Base-by-base conservation (phyloP, 2,329 filamentous ascomycete genomes). In the Simplicillium sp. region DNA sequence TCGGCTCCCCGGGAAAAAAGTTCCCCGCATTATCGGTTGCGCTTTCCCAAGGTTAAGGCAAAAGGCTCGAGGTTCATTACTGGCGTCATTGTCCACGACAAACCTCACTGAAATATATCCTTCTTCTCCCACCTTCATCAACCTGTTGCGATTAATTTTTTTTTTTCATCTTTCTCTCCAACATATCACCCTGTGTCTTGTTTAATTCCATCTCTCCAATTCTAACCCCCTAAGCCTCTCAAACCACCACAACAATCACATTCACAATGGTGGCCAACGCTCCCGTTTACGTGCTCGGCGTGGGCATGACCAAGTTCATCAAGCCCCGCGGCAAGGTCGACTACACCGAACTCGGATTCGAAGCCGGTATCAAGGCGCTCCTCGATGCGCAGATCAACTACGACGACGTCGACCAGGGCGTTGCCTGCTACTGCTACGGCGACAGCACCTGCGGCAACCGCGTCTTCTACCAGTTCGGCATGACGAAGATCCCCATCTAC, bases 261-360 rank as follows among this genome's bases (percentile, higher is more conserved):
- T 37, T 62, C 62, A 54, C 68, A 68, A 49, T 25, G 20, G 58
- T 25, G 20, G 58, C 65, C 51, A 73, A 71, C 53, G 62, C 68
- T 40, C 70, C 72, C 44, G 70, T 70, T 71, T 97, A 97, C 72
- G 86, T 97, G 58, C 80, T 97, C 46, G 90, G 90, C 70, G 92
- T 97, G 52, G 90, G 90, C 68, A 92, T 97, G 87, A 97, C 90
- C 67, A 94, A 94, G 67, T 97, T 97, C 76, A 90, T 96, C 77
- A 96, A 96, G 71, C 89, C 89, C 34, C 80, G 89, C 42, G 87
- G 87, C 59, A 90, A 90, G 61, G 85, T 94, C 49, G 88, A 95
- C 68, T 96, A 96, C 67, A 87, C 87, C 7, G 89, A 95, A 59
- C 80, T 96, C 17, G 89, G 89, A 42, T 96, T 89, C 62, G 89